Percentiles rank a stretch among this genome's conserved stretches.
phyloP scores from a whole-genome alignment of 176 grass and related monocot genomes.

The Coix lacrymajobi region DNA sequence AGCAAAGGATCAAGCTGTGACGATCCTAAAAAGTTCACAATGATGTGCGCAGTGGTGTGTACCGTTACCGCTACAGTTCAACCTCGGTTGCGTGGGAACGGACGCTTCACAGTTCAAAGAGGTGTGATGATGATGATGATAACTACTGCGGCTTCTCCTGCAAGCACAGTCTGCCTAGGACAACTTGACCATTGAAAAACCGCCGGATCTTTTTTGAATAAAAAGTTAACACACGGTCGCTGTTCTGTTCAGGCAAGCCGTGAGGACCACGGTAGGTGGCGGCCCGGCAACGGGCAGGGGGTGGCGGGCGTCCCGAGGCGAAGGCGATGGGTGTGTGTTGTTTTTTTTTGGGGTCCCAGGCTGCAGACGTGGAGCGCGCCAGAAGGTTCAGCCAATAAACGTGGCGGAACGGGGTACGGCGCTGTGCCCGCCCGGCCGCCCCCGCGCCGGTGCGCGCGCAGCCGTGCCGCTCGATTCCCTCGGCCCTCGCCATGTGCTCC shows the following conservation, averaged over 20 bases:
- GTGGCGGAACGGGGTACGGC: slow-evolving; percentile 2
- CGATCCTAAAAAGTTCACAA: background rate
- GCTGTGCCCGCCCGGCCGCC: background rate
- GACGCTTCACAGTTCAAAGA: background rate
- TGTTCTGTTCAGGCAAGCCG: background rate
- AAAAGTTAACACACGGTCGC: slow-evolving; percentile 5
- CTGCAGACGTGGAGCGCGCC: background rate
- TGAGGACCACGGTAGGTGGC: background rate
- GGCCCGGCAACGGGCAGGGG: background rate
- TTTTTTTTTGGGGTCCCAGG: background rate
- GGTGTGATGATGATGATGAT: background rate
- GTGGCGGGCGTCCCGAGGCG: background rate
- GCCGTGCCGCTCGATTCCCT: background rate
- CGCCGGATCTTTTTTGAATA: background rate
- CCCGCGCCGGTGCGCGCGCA: background rate
- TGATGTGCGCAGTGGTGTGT: background rate
- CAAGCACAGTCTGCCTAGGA: background rate
- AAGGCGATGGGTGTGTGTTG: background rate
- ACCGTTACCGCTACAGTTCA: background rate
- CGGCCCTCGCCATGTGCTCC: background rate
- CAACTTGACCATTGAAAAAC: background rate
- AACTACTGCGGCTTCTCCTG: background rate
- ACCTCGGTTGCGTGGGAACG: background rate
- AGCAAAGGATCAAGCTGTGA: background rate
- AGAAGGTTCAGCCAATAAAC: slow-evolving; percentile 40